These are phyloP conservation scores for Ustilago crameri DNA, from an alignment of 1,284 basidiomycete genomes.

Conservation along the genomic window DNA sequence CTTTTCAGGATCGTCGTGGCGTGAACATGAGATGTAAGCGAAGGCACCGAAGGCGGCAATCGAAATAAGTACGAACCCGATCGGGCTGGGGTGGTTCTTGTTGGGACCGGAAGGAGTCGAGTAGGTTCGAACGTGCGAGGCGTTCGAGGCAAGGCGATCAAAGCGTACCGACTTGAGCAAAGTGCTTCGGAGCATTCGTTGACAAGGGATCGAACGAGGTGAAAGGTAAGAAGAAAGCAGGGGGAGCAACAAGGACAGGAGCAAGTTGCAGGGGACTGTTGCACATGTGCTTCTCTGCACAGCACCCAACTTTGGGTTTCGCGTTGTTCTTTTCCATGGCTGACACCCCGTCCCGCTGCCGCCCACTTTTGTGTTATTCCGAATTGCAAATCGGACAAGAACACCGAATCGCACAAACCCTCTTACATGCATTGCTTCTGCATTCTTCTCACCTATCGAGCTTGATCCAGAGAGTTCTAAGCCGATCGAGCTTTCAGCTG, in stretches of 20 bases:
- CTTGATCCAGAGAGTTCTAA: no score
- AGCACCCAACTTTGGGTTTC: no score
- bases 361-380: no score
- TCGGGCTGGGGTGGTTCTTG: constrained; percentile 53
- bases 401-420: no score
- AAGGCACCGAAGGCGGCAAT: constrained; percentile 57
- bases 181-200: constrained; percentile 31
- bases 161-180: constrained; percentile 25
- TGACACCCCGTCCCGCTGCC: no score
- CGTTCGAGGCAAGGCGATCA: constrained; percentile 21
- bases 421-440: no score
- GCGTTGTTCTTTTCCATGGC: no score
- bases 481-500: no score
- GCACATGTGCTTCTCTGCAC: no score
- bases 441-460: no score
- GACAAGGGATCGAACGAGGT: neutral
- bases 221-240: neutral
- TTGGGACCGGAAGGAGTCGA: constrained; percentile 17
- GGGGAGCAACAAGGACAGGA: neutral
- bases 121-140: constrained; percentile 16
- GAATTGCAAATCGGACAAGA: no score
- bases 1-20: constrained; percentile 57
- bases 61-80: constrained; percentile 54
- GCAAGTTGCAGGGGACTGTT: neutral
- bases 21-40: constrained; percentile 51